These are phyloP conservation scores for Botrytis porri DNA, from an alignment of 2,329 filamentous ascomycete genomes.

Conservation along the genomic window DNA sequence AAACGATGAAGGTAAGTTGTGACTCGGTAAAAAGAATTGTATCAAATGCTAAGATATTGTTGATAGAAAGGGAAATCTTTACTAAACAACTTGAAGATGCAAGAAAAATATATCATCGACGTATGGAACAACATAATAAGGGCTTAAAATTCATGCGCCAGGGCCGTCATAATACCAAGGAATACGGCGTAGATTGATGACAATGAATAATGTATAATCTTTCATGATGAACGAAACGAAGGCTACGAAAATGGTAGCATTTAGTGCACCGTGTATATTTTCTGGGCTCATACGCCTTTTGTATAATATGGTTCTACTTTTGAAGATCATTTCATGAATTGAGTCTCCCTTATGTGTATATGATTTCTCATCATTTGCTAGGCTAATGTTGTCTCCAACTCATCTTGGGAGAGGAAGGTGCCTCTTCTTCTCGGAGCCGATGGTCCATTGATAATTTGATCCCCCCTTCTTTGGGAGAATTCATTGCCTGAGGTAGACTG, in stretches of 20 bases:
- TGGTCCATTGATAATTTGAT: background rate
- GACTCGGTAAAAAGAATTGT: too few relatives aligned
- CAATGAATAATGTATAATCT: background rate
- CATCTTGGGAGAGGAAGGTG: background rate
- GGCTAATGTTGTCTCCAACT: background rate
- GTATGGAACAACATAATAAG: background rate
- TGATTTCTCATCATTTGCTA: background rate
- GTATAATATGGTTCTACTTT: background rate
- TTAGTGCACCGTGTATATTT: background rate
- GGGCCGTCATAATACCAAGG: background rate
- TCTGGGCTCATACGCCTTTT: background rate
- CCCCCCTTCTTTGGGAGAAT: background rate
- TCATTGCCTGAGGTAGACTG: background rate
- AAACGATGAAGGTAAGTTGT: background rate
- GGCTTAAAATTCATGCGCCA: background rate
- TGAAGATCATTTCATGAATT: background rate
- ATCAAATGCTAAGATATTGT: background rate
- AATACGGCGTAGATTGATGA: background rate
- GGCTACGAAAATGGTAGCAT: background rate
- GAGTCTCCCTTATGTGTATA: too few relatives aligned
- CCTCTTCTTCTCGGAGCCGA: background rate
- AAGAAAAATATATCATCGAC: background rate
- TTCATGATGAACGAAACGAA: background rate
- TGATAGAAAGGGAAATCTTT: constrained; percentile 1
- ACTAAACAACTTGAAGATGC: background rate